Evolutionary conservation across 164 flowering plant genomes (phyloP).

Genomic region (Aristolochia contorta): DNA sequence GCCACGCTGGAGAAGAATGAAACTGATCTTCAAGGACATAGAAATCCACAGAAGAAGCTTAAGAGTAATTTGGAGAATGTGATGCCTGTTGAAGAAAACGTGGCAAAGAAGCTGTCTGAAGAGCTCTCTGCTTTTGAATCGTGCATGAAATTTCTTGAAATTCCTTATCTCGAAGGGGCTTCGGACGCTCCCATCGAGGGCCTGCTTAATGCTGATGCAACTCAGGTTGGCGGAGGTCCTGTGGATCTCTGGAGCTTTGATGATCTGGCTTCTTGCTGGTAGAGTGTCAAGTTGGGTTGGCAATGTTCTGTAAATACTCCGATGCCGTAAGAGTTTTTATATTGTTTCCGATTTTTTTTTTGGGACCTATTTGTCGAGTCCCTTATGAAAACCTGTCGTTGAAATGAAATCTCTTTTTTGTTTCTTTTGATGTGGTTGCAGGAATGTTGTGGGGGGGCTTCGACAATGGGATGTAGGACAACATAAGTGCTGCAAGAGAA

Average conservation of each 20-base stretch:
- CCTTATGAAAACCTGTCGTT: too few species aligned
- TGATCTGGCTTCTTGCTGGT: conserved; percentile 18
- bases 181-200: conserved; percentile 63
- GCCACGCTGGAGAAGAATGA: conserved; percentile 33
- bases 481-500: too few species aligned
- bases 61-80: conserved; percentile 27
- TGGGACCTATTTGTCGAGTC: too few species aligned
- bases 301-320: not conserved
- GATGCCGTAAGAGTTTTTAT: too few species aligned
- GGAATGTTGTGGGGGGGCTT: too few species aligned
- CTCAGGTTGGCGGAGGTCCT: conserved; percentile 48
- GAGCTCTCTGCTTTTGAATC: conserved; percentile 68
- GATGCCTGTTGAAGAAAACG: conserved; percentile 21
- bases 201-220: conserved; percentile 43
- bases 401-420: too few species aligned
- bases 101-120: conserved; percentile 36
- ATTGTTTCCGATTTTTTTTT: too few species aligned
- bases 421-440: too few species aligned
- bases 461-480: too few species aligned
- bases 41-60: conserved; percentile 46
- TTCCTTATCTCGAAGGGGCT: conserved; percentile 52
- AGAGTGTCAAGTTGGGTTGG: not conserved
- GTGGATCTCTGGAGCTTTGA: conserved; percentile 86
- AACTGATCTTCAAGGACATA: conserved; percentile 38
- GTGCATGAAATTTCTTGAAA: conserved; percentile 58